Conservation (phyloP, 2,329 filamentous ascomycete genomes). For the Exophiala mesophila region DNA sequence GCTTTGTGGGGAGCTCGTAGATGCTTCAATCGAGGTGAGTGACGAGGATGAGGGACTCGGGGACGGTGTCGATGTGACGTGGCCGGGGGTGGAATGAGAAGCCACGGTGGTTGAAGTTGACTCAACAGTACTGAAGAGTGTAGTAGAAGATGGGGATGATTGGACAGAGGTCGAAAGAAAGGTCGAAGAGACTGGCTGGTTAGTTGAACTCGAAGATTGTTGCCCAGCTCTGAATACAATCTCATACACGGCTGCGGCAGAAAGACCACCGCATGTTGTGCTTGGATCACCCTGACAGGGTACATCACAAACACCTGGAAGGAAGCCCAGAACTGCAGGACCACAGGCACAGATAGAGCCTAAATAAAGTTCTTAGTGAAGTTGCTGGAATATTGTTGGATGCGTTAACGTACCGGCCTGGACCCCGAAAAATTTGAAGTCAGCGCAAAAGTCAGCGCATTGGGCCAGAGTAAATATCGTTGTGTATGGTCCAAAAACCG, state of each 20-base stretch:
- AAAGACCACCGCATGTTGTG: neutral
- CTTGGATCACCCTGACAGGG: neutral
- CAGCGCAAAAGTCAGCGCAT: slow-evolving; percentile 2
- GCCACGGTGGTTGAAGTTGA: too few species aligned
- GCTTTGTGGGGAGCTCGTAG: slow-evolving; percentile 3
- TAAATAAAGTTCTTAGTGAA: neutral
- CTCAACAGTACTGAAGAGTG: too few species aligned
- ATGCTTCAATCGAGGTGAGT: too few species aligned
- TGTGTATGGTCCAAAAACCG: slow-evolving; percentile 1
- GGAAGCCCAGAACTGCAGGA: neutral
- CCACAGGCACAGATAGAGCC: neutral
- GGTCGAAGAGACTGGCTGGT: neutral
- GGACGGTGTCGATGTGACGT: too few species aligned
- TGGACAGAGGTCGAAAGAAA: too few species aligned
- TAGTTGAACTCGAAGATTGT: neutral
- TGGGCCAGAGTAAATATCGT: neutral
- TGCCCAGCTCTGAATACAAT: neutral
- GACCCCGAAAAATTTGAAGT: slow-evolving; percentile 1
- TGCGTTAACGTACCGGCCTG: slow-evolving; percentile 2
- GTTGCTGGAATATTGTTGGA: too few species aligned
- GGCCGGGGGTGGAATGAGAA: too few species aligned
- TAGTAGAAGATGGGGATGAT: too few species aligned
- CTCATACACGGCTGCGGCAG: neutral
- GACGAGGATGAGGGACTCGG: too few species aligned
- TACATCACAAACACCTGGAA: neutral